These are phyloP conservation scores for Cladophialophora immunda DNA, from an alignment of 2,329 filamentous ascomycete species.

Conservation along the genomic window DNA sequence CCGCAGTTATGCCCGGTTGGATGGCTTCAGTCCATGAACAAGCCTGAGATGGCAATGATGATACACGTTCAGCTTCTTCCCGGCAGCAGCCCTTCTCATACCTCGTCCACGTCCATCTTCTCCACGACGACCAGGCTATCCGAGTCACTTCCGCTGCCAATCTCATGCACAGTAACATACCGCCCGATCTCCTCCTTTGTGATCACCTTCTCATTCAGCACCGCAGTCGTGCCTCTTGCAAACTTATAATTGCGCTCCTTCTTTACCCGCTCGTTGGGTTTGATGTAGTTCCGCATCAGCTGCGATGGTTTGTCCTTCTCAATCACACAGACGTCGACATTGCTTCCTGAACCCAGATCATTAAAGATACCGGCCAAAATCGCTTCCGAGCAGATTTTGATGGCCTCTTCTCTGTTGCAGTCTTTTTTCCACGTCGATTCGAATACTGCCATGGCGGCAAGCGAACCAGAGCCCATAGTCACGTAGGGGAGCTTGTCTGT, in stretches of 20 bases:
- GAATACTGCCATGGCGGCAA: conserved; percentile 98
- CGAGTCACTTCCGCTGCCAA: conserved; percentile 65
- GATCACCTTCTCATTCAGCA: conserved; percentile 95
- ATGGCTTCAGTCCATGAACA: neutral
- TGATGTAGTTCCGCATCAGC: conserved; percentile 90
- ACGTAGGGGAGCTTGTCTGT: conserved; percentile 99
- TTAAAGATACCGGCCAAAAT: conserved; percentile 99
- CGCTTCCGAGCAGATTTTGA: conserved; percentile 82
- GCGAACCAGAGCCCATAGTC: conserved; percentile 95
- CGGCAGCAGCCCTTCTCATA: conserved; percentile 5
- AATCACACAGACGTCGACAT: conserved; percentile 96
- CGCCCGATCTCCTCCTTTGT: conserved; percentile 92
- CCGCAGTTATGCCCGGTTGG: neutral
- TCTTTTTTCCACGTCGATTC: conserved; percentile 92
- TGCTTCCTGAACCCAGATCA: conserved; percentile 94
- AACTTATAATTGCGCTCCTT: conserved; percentile 97
- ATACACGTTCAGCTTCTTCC: conserved; percentile 21
- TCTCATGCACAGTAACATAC: conserved; percentile 89
- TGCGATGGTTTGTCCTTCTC: conserved; percentile 90
- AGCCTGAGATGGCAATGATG: conserved; percentile 19
- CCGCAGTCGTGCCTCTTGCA: conserved; percentile 88
- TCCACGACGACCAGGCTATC: conserved; percentile 65
- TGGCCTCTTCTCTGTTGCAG: conserved; percentile 79
- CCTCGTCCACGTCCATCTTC: conserved; percentile 70
- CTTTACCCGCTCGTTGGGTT: conserved; percentile 86